Percentiles rank a stretch among this genome's conserved stretches.
Conservation (phyloP, 805 yeast species). For the Wickerhamiella hasegawae region DNA sequence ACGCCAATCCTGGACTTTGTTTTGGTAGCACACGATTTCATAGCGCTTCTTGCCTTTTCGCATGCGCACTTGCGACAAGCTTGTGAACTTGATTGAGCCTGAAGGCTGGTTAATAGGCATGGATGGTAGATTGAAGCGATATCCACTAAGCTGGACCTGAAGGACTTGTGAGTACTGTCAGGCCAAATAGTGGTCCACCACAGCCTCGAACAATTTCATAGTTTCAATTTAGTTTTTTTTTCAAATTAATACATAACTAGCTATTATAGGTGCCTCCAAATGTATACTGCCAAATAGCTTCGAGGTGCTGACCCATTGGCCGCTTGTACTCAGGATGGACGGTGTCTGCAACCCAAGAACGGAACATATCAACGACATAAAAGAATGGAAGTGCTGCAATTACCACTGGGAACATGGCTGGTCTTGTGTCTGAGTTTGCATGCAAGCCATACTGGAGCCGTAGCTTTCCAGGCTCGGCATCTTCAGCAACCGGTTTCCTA, state of each 20-base stretch:
- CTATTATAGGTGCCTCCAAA: too few species aligned
- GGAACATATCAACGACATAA: slow-evolving; percentile 3
- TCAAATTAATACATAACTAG: too few species aligned
- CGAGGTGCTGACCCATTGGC: not conserved
- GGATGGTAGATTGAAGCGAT: too few species aligned
- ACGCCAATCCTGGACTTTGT: slow-evolving; percentile 92
- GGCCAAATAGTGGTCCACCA: too few species aligned
- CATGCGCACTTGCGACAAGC: slow-evolving; percentile 84
- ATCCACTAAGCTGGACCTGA: too few species aligned
- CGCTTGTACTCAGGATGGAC: not conserved
- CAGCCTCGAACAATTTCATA: too few species aligned
- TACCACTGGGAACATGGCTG: slow-evolving; percentile 1
- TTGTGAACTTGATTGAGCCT: slow-evolving; percentile 77
- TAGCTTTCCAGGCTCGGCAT: not conserved
- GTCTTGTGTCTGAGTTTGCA: not conserved
- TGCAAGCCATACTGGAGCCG: not conserved
- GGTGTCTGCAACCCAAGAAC: not conserved
- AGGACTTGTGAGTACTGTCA: too few species aligned
- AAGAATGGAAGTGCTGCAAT: slow-evolving; percentile 2
- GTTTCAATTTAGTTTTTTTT: too few species aligned
- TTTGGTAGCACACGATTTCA: slow-evolving; percentile 92
- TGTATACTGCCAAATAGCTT: slow-evolving; percentile 1
- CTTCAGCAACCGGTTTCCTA: not conserved
- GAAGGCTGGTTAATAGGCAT: slow-evolving; percentile 74
- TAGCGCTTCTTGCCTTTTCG: slow-evolving; percentile 79